These are phyloP conservation scores for Tilletia caries DNA, from an alignment of 1,284 basidiomycete species.

Conservation along the genomic window DNA sequence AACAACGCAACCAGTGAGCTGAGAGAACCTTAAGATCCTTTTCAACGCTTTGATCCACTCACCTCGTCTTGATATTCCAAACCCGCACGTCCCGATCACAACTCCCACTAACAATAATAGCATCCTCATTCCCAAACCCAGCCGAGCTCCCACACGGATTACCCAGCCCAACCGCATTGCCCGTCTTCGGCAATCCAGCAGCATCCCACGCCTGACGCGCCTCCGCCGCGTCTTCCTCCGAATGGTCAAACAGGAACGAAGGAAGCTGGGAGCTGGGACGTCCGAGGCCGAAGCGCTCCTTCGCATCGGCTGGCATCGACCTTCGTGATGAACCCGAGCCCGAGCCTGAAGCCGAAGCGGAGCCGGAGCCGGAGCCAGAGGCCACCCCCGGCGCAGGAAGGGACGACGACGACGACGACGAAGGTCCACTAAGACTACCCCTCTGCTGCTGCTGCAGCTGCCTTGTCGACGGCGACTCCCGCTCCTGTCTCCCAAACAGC, in stretches of 20 bases:
- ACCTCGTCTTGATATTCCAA: slow-evolving; percentile 74
- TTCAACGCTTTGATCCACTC: slow-evolving; percentile 50
- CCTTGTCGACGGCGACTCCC: background rate
- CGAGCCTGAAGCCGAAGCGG: too few species aligned
- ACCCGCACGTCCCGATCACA: slow-evolving; percentile 85
- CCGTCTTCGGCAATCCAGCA: background rate
- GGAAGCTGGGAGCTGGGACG: background rate
- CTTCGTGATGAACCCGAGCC: background rate
- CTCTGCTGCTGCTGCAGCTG: background rate
- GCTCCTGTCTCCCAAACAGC: background rate
- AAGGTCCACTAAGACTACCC: background rate
- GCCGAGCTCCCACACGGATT: slow-evolving; percentile 55
- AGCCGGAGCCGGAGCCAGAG: background rate
- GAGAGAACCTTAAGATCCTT: background rate
- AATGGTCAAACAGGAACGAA: background rate
- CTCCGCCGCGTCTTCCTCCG: background rate
- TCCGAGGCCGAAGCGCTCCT: background rate
- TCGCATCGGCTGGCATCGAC: background rate
- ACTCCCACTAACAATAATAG: slow-evolving; percentile 83
- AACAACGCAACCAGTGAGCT: background rate
- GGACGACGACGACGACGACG: background rate
- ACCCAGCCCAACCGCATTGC: slow-evolving; percentile 32
- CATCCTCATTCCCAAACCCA: slow-evolving; percentile 66
- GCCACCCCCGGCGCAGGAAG: background rate
- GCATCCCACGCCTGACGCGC: slow-evolving; percentile 6